phyloP scores from a whole-genome alignment of 495 filamentous ascomycete species.

The Aspergillus taichungensis region DNA sequence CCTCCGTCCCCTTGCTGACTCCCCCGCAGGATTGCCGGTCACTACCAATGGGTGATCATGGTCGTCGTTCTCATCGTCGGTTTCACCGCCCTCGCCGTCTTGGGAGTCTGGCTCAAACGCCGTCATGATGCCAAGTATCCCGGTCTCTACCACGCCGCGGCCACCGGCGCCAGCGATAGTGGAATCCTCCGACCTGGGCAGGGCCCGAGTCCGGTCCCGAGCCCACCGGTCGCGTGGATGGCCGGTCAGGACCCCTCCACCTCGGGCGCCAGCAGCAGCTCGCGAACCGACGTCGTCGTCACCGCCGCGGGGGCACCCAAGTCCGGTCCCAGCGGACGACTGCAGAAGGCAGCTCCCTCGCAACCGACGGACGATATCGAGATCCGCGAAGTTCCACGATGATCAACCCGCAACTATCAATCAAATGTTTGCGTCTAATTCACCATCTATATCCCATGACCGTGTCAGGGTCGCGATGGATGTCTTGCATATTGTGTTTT shows the following conservation, averaged over 20 bases:
- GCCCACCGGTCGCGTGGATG: slow-evolving; percentile 1
- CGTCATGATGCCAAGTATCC: slow-evolving; percentile 39
- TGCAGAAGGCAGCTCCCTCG: slow-evolving; percentile 14
- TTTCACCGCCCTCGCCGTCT: slow-evolving; percentile 28
- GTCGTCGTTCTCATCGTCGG: slow-evolving; percentile 42
- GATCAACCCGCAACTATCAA: background rate
- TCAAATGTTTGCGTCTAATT: too few relatives aligned
- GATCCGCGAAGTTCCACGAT: slow-evolving; percentile 18
- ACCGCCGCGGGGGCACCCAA: slow-evolving; percentile 3
- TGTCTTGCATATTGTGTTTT: too few relatives aligned
- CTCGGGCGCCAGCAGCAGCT: slow-evolving; percentile 20
- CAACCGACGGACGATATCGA: slow-evolving; percentile 15
- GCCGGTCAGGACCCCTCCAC: slow-evolving; percentile 11
- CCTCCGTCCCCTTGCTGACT: background rate
- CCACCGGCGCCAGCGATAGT: slow-evolving; percentile 13
- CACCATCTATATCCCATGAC: too few relatives aligned
- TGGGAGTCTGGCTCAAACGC: slow-evolving; percentile 38
- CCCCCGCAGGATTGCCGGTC: slow-evolving; percentile 35
- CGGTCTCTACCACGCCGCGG: slow-evolving; percentile 24
- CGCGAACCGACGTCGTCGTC: slow-evolving; percentile 18
- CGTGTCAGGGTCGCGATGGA: too few relatives aligned
- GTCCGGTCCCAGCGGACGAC: slow-evolving; percentile 10
- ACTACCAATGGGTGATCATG: slow-evolving; percentile 48
- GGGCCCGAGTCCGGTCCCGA: slow-evolving; percentile 11
- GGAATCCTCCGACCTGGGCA: slow-evolving; percentile 9